Conservation (phyloP, 108 stramenopile species). For the Skeletonema potamos region DNA sequence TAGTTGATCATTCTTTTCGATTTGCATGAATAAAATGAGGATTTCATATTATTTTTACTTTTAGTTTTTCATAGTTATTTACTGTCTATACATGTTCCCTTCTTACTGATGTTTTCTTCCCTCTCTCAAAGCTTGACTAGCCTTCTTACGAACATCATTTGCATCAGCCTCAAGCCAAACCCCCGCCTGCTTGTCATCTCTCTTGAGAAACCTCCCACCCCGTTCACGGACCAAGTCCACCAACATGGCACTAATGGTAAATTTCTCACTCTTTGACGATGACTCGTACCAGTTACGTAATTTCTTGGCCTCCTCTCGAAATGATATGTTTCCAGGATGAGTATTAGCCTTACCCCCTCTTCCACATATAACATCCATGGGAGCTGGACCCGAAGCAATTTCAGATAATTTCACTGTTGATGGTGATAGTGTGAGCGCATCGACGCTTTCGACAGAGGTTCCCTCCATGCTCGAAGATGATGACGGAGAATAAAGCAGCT, state of each 20-base stretch:
- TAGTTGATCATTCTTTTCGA: background rate
- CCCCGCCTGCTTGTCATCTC: constrained; percentile 29
- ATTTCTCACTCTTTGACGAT: constrained; percentile 40
- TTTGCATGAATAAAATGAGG: background rate
- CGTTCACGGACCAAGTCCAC: constrained; percentile 45
- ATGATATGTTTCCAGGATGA: constrained; percentile 43
- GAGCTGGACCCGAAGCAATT: background rate
- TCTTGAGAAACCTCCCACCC: constrained; percentile 50
- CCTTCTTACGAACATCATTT: constrained; percentile 54
- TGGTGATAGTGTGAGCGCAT: constrained; percentile 1
- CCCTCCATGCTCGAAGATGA: background rate
- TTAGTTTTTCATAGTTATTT: background rate
- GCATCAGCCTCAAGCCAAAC: constrained; percentile 43
- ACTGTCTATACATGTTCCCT: background rate
- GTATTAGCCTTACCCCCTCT: constrained; percentile 44
- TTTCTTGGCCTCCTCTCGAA: constrained; percentile 34
- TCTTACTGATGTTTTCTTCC: constrained; percentile 17
- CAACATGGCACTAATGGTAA: constrained; percentile 28
- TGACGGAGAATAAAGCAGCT: background rate
- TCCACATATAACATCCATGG: constrained; percentile 43
- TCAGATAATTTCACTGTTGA: background rate
- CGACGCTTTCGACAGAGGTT: background rate
- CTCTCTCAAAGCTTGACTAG: constrained; percentile 58
- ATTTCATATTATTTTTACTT: background rate
- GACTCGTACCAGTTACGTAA: constrained; percentile 41